Evolutionary conservation across 1,284 basidiomycete genomes (phyloP).

Genomic region (Ustilago trichophora): DNA sequence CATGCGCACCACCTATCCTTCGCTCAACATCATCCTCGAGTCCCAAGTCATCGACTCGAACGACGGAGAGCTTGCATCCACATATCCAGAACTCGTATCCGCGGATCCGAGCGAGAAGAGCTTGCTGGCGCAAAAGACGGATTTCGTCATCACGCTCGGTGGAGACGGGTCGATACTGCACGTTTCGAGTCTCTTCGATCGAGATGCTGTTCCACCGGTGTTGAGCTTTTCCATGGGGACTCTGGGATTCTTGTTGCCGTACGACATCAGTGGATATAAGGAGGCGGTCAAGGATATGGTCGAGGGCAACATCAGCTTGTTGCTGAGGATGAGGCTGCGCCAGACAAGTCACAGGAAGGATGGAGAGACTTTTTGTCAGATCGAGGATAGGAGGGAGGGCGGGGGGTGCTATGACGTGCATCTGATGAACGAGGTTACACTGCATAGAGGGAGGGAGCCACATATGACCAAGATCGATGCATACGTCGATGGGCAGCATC

Average conservation of each 20-base stretch:
- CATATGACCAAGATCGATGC: conserved; percentile 94
- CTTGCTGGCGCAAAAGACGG: conserved; percentile 66
- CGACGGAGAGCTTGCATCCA: conserved; percentile 68
- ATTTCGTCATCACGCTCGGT: conserved; percentile 89
- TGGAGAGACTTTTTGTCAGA: conserved; percentile 42
- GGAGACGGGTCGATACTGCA: conserved; percentile 96
- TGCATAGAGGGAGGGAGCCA: conserved; percentile 89
- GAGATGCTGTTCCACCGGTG: conserved; percentile 89
- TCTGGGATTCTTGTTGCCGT: conserved; percentile 90
- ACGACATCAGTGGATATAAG: conserved; percentile 68
- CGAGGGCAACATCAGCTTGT: conserved; percentile 45
- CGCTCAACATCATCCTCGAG: conserved; percentile 80
- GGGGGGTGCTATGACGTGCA: conserved; percentile 75
- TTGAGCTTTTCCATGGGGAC: conserved; percentile 96
- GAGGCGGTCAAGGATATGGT: conserved; percentile 54
- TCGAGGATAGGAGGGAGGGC: conserved; percentile 20
- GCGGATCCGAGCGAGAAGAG: conserved; percentile 21
- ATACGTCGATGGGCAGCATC: conserved; percentile 91
- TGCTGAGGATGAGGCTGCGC: conserved; percentile 58
- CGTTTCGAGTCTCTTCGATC: conserved; percentile 88
- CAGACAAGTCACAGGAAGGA: conserved; percentile 44
- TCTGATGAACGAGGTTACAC: conserved; percentile 95
- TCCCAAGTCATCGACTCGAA: conserved; percentile 72
- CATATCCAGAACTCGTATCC: conserved; percentile 28
- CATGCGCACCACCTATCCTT: conserved; percentile 71